Evolutionary conservation across 352 stramenopile species (phyloP), one percentile per base, ranked within the genome.

Genomic region (Globisporangium polare): DNA sequence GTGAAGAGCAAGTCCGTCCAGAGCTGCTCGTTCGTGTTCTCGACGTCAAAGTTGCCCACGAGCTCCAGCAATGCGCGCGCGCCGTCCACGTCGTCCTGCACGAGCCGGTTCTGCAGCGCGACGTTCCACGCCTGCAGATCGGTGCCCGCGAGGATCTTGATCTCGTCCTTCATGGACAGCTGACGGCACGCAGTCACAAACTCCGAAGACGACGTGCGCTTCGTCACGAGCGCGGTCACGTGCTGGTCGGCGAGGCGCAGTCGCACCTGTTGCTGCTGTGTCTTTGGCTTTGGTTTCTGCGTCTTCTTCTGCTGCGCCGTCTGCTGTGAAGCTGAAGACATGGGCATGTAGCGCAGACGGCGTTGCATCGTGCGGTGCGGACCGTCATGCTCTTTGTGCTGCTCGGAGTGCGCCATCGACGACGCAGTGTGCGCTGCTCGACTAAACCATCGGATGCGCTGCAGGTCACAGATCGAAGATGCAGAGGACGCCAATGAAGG

Each of bases 1-100:
- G 83, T 82, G 75, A 90, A 92, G 18, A 92, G 68, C 64, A 92
- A 35, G 59, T 92, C 83, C 6, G 63, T 83, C 83, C 83, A 92
- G 37, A 92, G 65, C 65, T 73, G 63, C 60, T 77, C 71, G 55
- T 65, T 88, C 5, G 77, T 69, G 59, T 89, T 85, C 63, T 83
- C 71, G 12, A 56, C 54, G 9, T 54, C 63, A 20, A 88, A 85
- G 49, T 54, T 59, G 13, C 68, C 60, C 43, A 90, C 57, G n/a
- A 90, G 68, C 27, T 65, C 65, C 57, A 92, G 63, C 55, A 92
- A 58, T 50, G 77, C 72, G 0, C 69, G 66, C 3, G 83, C 78
- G 13, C 80, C 77, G 18, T 53, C 59, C 3, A 75, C 72, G 66
- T 92, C 83, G 27, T 66, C 54, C 5, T 65, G 41, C 52, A 71